phyloP scores from a whole-genome alignment of 1,284 basidiomycete genomes.

The Uromyces viciae-fabae region DNA sequence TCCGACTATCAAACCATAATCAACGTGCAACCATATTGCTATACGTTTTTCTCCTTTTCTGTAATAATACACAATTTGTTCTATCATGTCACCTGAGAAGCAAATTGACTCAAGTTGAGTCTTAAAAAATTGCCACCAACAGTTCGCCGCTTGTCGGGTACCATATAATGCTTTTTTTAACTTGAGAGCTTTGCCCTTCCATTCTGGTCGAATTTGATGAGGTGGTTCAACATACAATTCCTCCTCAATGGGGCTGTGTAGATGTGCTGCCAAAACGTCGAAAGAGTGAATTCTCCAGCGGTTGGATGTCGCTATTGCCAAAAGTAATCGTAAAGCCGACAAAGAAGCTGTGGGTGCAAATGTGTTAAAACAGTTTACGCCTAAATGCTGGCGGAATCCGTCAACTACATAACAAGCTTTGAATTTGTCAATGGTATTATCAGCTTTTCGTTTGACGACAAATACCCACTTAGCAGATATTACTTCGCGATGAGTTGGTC shows the following conservation, averaged over 20 bases:
- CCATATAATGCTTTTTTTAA: conserved; percentile 5
- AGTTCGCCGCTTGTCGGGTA: not conserved
- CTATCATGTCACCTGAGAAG: too few relatives aligned
- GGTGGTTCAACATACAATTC: not conserved
- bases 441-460: not conserved
- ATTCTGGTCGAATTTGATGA: not conserved
- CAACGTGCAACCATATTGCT: too few relatives aligned
- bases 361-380: not conserved
- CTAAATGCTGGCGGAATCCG: not conserved
- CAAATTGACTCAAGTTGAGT: too few relatives aligned
- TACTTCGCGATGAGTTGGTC: not conserved
- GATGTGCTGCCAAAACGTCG: not conserved
- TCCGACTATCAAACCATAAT: too few relatives aligned
- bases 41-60: too few relatives aligned
- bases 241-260: conserved; percentile 15
- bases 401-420: not conserved
- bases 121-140: too few relatives aligned
- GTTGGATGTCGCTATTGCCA: not conserved
- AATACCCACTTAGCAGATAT: not conserved
- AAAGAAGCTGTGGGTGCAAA: conserved; percentile 18
- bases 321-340: not conserved
- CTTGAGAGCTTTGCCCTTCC: not conserved
- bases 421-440: not conserved
- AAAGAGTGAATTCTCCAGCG: not conserved
- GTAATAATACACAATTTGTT: too few relatives aligned